Conservation (phyloP, 2,329 filamentous ascomycete genomes). For the Colletotrichum spinosum region DNA sequence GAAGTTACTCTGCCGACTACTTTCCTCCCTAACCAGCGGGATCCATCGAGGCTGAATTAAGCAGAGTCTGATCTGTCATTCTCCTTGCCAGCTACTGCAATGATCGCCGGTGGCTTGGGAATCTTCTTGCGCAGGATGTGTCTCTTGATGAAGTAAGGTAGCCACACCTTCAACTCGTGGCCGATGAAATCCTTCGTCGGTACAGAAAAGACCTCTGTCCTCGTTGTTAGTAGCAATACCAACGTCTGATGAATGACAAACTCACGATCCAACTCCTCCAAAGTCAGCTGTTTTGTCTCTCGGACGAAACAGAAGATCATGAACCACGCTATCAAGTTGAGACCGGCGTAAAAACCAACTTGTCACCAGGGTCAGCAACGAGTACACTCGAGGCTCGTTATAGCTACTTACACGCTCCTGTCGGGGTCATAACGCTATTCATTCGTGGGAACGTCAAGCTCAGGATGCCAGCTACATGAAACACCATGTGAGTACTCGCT, state of each 20-base stretch:
- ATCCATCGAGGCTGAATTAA: no score
- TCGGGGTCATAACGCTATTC: constrained; percentile 52
- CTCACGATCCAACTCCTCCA: constrained; percentile 29
- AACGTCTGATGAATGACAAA: neutral
- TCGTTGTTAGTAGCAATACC: neutral
- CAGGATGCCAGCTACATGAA: constrained; percentile 53
- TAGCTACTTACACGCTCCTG: constrained; percentile 47
- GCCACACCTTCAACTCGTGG: constrained; percentile 47
- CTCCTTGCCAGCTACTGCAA: neutral
- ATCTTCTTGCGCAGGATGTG: constrained; percentile 43
- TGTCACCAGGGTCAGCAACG: no score
- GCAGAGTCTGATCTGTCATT: no score
- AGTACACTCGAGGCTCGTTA: no score
- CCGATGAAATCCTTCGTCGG: constrained; percentile 45
- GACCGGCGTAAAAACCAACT: constrained; percentile 65
- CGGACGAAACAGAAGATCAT: constrained; percentile 69
- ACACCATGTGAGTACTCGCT: no score
- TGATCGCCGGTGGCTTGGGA: constrained; percentile 9
- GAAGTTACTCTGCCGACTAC: no score
- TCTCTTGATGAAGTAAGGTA: constrained; percentile 48
- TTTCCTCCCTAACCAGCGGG: no score
- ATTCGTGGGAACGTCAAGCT: constrained; percentile 73
- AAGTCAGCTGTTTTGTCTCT: constrained; percentile 61
- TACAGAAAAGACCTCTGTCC: constrained; percentile 47
- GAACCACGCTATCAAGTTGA: constrained; percentile 65